Conservation (phyloP, 371 early-diverging fungal genomes). For the Scutellospora calospora region DNA sequence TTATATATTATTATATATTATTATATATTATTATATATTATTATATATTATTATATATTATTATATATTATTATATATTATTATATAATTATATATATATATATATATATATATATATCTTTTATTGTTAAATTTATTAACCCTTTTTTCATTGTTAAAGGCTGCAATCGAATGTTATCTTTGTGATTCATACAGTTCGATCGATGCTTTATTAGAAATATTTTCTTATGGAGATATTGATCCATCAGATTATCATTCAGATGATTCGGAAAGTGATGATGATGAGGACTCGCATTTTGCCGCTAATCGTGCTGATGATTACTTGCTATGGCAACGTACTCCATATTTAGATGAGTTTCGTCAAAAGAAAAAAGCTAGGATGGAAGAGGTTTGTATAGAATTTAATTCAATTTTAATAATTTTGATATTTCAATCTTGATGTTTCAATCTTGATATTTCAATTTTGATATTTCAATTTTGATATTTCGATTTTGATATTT, state of each 20-base stretch:
- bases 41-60: too few relatives aligned
- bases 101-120: too few relatives aligned
- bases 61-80: too few relatives aligned
- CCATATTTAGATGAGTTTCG: constrained; percentile 24
- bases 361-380: constrained; percentile 21
- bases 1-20: too few relatives aligned
- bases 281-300: constrained; percentile 13
- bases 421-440: not conserved
- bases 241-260: constrained; percentile 31
- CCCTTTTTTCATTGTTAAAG: not conserved
- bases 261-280: constrained; percentile 21
- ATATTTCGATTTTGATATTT: too few relatives aligned
- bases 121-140: too few relatives aligned
- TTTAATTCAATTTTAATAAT: not conserved
- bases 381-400: not conserved
- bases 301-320: constrained; percentile 17
- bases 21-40: too few relatives aligned
- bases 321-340: constrained; percentile 29
- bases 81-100: too few relatives aligned
- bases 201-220: constrained; percentile 30
- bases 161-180: constrained; percentile 21
- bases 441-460: too few relatives aligned
- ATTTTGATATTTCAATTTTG: too few relatives aligned
- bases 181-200: constrained; percentile 26
- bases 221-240: constrained; percentile 18